Base-by-base conservation (phyloP, 371 early-diverging fungal genomes). In the Rhizopus microsporus region DNA sequence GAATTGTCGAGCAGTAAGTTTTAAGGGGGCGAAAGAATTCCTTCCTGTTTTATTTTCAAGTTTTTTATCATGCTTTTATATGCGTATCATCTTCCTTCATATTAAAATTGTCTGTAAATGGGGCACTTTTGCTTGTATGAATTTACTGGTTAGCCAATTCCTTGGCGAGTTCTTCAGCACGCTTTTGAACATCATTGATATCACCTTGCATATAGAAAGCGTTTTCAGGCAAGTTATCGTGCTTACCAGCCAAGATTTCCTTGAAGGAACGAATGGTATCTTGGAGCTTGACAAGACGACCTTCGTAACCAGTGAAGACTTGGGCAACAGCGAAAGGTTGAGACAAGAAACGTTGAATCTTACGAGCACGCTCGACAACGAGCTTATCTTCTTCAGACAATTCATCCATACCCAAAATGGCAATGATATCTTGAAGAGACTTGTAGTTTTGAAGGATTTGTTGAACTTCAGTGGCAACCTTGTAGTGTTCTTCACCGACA, bases 131-230 rank as follows among this genome's bases (percentile, higher is more conserved):
- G 38, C 38, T 37, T 12, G 17, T 4, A 12, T 48, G 34, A 13
- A 56, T 54, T 70, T 76, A 76, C 57, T 72, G 76, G 56, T 62
- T 63, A 56, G 68, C 69, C 67, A 75, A 68, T 62, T 75, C 76
- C 76, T 75, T 89, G 71, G 93, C 92, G 60, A 95, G 88, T 73
- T 93, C 90, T 63, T 89, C 93, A 61, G 96, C 95, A 87, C 95
- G 96, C 84, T 86, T 85, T 68, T 83, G 83, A 65, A 91, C 98
- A 82, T 97, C 98, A 65, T 91, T 92, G 68, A 97, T 90, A 75
- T 95, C 96, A 81, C 98, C 98, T 62, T 91, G 90, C 94, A 97
- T 96, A 88, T 90, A 98, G 91, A 98, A 98, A 64, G 98, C 96
- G 56, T 93, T 87, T 79, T 98, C 98, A 66, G 97, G 67, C 59